Base-by-base conservation (phyloP, 768 basidiomycete genomes). In the Russula sp. region DNA sequence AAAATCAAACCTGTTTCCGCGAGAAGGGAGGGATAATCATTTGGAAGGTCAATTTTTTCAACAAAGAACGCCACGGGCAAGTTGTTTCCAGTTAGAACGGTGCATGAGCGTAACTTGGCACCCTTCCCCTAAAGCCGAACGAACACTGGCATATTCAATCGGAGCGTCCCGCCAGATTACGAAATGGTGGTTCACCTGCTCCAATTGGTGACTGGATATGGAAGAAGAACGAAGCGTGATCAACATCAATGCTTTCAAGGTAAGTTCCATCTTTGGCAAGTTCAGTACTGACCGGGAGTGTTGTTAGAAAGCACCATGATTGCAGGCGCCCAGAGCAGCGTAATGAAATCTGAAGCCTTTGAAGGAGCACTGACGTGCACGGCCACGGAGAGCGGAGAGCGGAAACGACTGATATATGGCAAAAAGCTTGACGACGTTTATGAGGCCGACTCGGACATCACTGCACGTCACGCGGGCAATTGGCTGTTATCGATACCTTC, bases 141-240 rank as follows among this genome's bases (percentile, higher is more conserved):
- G 25, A 47, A 47, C 25, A 25, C 14, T 25, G 13, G n/a, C 25
- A 29, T 80, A 73, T 58, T 78, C 74, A 14, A 81, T 68, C 8
- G 79, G 76, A 66, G 75, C 75, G 64, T 78, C 9, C 69, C 9
- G 83, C 81, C 82, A 85, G 25, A 86, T 75, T 5, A 86, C 81
- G 29, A 75, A 74, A 69, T 83, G 83, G 43, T 83, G 79, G 42
- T 85, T 79, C 70, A 42, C 76, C 71, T 16, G 73, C 73, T 34
- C 70, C 64, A 68, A 83, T 79, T 53, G 63, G 69, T 48, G 10
- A 58, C 25, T 57, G 42, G 39, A 35, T 63, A 8, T 7, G 51
- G 42, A 59, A 29, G 42, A 59, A 29, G 49, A 41, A 49, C 42
- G 45, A 58, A 49, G 47, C 35, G 46, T 59, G 58, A 55, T 61